Evolutionary conservation across 768 basidiomycete genomes (phyloP), one percentile per base, ranked within the genome.

Genomic region (Boletus sp.): DNA sequence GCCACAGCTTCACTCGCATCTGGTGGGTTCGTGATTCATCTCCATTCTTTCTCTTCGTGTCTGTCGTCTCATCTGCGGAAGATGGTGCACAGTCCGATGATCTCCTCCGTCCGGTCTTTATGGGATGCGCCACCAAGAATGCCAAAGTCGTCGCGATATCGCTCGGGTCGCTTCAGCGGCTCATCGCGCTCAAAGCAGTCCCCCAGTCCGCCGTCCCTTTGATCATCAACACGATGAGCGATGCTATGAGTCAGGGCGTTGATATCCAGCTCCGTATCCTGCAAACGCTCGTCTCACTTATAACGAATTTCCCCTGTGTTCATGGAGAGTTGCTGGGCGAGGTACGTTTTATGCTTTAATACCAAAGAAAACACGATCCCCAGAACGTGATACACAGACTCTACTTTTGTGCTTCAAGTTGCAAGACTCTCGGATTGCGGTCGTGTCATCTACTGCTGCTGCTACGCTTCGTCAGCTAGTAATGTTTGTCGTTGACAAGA

Each of bases 401-500:
- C 77, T 98, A 0, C 74, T 96, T n/a, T 74, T 98, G 8, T 98
- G 94, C 65, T 98, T 98, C 80, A 93, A 87, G 69, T 75, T 98
- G 25, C 94, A 98, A 70, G 97, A 98, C 55, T 95, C 93, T 1
- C 85, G 91, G 58, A 97, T 95, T 23, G 90, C 93, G 0, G 96
- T 98, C 25, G 96, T 99, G 7, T 96, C 94, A 3, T 95, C 93
- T 0, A 98, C 97, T 4, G 96, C 96, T 2, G 95, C 95, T 3
- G 97, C 97, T 0, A 98, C 95, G 0, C 80, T 98, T 5, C 87
- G 95, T 3, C 96, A 98, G 67, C 79, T 98, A 2, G 92, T 98
- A 42, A 98, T 99, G 95, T 91, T 98, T 60, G 87, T 98, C 17
- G 90, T 98, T 41, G 97, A 99, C 73, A 94, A 96, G 67, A 90